Evolutionary conservation across 805 yeast species (phyloP).

Genomic region (Blastobotrys chiropterorum): DNA sequence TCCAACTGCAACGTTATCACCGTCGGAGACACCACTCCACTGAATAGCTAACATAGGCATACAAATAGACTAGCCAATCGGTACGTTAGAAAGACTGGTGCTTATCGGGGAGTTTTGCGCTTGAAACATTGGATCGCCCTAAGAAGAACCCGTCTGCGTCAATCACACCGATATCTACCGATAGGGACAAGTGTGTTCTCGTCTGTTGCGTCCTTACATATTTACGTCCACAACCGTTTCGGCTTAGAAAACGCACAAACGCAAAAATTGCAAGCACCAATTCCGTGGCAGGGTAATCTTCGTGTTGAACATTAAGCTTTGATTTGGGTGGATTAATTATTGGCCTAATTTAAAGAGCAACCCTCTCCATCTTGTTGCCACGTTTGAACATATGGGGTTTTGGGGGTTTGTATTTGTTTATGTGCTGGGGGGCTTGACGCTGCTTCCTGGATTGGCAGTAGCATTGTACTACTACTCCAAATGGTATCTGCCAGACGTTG

Average conservation of each 20-base stretch:
- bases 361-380: neutral
- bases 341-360: no score
- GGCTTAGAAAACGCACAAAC: no score
- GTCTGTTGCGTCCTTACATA: neutral
- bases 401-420: slow-evolving; percentile 40
- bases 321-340: no score
- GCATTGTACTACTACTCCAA: slow-evolving; percentile 37
- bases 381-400: neutral
- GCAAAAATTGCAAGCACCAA: no score
- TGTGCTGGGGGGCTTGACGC: slow-evolving; percentile 74
- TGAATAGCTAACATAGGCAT: no score
- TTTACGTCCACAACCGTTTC: neutral
- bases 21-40: no score
- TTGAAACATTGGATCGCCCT: no score
- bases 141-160: no score
- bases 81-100: no score
- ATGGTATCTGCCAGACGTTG: slow-evolving; percentile 29
- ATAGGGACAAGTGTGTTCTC: neutral
- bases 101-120: no score
- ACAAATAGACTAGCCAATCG: no score
- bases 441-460: slow-evolving; percentile 53
- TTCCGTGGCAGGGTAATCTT: neutral
- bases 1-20: no score
- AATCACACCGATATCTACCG: neutral
- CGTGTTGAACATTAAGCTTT: neutral